Conservation (phyloP, 192 early-diverging fungal species). For the Umbelopsis vinacea region DNA sequence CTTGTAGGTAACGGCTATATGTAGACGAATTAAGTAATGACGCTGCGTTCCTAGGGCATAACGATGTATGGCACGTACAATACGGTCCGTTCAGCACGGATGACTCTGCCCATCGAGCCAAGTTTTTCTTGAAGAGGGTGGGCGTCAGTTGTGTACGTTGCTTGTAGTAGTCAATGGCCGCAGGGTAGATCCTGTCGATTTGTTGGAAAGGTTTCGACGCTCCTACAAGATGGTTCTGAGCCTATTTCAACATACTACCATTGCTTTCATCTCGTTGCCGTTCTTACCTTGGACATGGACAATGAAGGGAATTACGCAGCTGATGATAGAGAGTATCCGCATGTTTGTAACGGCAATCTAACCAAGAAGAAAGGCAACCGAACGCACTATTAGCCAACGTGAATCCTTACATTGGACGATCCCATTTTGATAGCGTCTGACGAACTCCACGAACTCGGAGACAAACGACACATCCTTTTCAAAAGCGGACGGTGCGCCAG, state of each 20-base stretch:
- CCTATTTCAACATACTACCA: too few relatives aligned
- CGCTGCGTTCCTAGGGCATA: not conserved
- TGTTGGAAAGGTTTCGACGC: not conserved
- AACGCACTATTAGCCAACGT: not conserved
- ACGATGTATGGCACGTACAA: not conserved
- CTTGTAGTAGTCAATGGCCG: not conserved
- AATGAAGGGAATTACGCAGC: not conserved
- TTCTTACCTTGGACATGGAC: not conserved
- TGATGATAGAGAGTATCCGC: not conserved
- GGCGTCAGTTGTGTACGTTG: not conserved
- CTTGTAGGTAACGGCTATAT: conserved; percentile 4
- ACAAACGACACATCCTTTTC: too few relatives aligned
- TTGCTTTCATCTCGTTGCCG: not conserved
- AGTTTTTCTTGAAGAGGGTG: not conserved
- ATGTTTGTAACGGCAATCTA: not conserved
- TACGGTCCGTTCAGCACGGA: not conserved
- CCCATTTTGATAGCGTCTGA: too few relatives aligned
- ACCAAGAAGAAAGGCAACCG: not conserved
- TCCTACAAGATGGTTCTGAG: not conserved
- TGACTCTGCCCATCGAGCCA: not conserved
- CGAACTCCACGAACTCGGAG: too few relatives aligned
- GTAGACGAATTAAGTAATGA: too few relatives aligned
- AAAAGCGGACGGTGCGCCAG: too few relatives aligned
- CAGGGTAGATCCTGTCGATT: not conserved
- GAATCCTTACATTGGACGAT: too few relatives aligned